Percentiles rank a stretch among this genome's conserved stretches.
These are phyloP conservation scores for Silene conica DNA, from an alignment of 148 eudicot genomes.

Conservation along the genomic window DNA sequence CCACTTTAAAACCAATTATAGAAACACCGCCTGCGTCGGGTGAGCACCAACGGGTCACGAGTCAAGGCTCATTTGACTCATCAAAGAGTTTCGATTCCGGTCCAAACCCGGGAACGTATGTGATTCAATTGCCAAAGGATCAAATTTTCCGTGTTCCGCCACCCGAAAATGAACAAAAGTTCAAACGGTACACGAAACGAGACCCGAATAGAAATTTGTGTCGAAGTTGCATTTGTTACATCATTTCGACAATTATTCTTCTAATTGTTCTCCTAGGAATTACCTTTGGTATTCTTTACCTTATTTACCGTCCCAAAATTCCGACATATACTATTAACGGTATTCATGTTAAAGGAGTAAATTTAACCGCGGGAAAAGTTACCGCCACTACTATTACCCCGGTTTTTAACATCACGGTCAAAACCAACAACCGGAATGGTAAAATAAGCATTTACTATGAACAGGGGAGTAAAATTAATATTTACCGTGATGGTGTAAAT, in stretches of 20 bases:
- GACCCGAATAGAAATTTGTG: constrained; percentile 29
- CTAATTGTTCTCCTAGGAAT: constrained; percentile 39
- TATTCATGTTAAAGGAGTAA: constrained; percentile 48
- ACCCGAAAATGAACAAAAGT: constrained; percentile 65
- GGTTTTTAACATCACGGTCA: constrained; percentile 49
- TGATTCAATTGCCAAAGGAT: constrained; percentile 75
- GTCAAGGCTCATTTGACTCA: constrained; percentile 40
- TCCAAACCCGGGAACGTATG: constrained; percentile 54
- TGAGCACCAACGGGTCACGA: constrained; percentile 22
- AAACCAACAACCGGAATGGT: constrained; percentile 49
- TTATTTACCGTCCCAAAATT: constrained; percentile 59
- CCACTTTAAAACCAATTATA: constrained; percentile 13
- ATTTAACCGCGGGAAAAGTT: constrained; percentile 33
- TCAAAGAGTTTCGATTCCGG: constrained; percentile 31
- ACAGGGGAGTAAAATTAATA: constrained; percentile 38
- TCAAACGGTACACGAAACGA: constrained; percentile 28
- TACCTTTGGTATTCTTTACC: constrained; percentile 52
- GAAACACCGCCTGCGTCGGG: constrained; percentile 20
- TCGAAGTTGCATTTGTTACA: constrained; percentile 41
- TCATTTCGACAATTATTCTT: constrained; percentile 27
- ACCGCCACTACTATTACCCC: constrained; percentile 38
- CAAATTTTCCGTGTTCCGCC: constrained; percentile 74
- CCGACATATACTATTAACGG: constrained; percentile 49
- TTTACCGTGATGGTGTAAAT: constrained; percentile 39
- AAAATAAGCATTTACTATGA: constrained; percentile 61